A percentile compares a stretch with the other conserved stretches of the same genome.
Evolutionary conservation across 2,329 filamentous ascomycete genomes (phyloP).

Genomic region (Botrytis fabae): DNA sequence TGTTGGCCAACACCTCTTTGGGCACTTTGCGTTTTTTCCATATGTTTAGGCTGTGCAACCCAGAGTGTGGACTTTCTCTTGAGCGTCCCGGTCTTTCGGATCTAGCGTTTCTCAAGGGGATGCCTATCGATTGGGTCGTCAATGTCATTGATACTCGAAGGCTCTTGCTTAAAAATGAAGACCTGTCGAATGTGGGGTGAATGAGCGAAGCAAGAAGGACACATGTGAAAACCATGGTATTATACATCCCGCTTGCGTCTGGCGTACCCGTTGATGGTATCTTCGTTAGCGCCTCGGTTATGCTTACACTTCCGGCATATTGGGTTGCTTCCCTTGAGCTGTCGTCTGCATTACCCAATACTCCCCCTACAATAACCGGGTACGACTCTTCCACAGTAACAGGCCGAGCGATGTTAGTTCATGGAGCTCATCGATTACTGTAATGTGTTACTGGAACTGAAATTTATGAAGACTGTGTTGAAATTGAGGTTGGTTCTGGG

Average conservation of each 20-base stretch:
- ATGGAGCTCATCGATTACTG: neutral
- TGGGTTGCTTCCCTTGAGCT: neutral
- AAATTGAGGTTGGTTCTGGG: neutral
- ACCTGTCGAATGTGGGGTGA: neutral
- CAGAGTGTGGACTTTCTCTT: neutral
- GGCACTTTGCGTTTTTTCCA: neutral
- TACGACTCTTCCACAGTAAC: neutral
- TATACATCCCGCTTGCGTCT: neutral
- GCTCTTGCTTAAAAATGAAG: constrained; percentile 8
- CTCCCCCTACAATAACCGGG: neutral
- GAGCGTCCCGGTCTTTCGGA: neutral
- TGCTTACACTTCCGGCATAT: constrained; percentile 2
- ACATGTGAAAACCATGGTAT: neutral
- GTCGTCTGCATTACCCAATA: neutral
- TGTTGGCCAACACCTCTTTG: neutral
- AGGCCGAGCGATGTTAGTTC: neutral
- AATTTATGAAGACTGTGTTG: neutral
- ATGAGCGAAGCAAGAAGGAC: neutral
- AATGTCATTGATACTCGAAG: neutral
- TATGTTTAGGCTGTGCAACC: neutral
- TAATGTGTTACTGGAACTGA: neutral
- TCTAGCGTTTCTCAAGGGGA: neutral
- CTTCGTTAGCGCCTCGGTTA: neutral
- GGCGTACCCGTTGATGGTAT: constrained; percentile 2
- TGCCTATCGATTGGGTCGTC: neutral